These are phyloP conservation scores for Rehmannia glutinosa DNA, from an alignment of 257 asterid genomes.

Conservation along the genomic window DNA sequence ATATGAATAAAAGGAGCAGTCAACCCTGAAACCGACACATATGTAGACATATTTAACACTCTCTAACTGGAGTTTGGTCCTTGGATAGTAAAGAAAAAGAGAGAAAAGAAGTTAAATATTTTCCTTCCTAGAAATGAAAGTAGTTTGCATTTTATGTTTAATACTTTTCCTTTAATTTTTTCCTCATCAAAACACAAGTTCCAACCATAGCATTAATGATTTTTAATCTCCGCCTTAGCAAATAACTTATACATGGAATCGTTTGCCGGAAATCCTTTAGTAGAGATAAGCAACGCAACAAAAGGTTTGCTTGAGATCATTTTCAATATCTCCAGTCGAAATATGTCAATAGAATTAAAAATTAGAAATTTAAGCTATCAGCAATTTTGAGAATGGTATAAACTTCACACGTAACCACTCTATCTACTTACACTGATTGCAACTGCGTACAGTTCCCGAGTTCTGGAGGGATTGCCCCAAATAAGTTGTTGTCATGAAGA, in stretches of 20 bases:
- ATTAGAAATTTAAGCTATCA: constrained; percentile 3
- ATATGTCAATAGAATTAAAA: neutral
- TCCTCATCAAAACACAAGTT: neutral
- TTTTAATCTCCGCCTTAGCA: neutral
- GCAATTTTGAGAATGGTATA: constrained; percentile 3
- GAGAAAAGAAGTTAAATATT: too few species aligned
- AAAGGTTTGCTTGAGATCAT: neutral
- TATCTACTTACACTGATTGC: constrained; percentile 71
- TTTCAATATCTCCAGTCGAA: neutral
- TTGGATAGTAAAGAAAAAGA: too few species aligned
- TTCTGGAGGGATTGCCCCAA: constrained; percentile 81
- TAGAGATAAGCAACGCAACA: neutral
- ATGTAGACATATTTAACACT: constrained; percentile 6
- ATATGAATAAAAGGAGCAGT: neutral
- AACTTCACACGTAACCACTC: neutral
- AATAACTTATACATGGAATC: neutral
- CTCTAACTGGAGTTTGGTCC: neutral
- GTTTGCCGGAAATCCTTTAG: neutral
- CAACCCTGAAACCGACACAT: constrained; percentile 3
- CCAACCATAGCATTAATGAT: neutral
- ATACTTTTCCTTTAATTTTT: neutral
- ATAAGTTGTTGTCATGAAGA: constrained; percentile 82
- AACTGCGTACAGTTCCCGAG: constrained; percentile 81
- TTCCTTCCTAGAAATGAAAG: neutral
- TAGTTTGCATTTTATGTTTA: neutral